A percentile compares a stretch with the other conserved stretches of the same genome.
Evolutionary conservation across 1,284 basidiomycete genomes (phyloP).

Genomic region (Lentinula novae-zelandiae): DNA sequence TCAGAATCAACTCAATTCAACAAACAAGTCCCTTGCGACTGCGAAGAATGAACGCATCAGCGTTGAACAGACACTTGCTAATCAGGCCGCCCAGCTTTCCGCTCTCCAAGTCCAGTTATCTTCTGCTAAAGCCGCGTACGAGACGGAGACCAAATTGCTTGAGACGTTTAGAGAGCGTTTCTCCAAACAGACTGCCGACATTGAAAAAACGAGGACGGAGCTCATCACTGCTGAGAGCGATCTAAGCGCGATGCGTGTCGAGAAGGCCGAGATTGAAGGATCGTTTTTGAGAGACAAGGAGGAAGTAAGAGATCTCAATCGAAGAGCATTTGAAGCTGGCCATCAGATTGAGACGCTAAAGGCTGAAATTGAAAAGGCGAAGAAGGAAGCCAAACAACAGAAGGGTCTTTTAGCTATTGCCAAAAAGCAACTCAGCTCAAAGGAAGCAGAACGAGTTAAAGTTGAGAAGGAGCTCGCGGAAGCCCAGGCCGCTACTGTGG

Average conservation of each 20-base stretch:
- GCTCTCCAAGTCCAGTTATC: slow-evolving; percentile 73
- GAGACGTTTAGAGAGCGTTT: slow-evolving; percentile 72
- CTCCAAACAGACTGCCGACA: slow-evolving; percentile 68
- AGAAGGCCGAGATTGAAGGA: slow-evolving; percentile 93
- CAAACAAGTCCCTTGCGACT: slow-evolving; percentile 63
- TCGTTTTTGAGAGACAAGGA: slow-evolving; percentile 90
- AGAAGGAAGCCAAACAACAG: slow-evolving; percentile 94
- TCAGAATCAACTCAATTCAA: slow-evolving; percentile 83
- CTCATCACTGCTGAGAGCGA: slow-evolving; percentile 92
- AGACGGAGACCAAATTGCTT: slow-evolving; percentile 79
- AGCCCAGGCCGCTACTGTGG: slow-evolving; percentile 49
- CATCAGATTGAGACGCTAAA: slow-evolving; percentile 74
- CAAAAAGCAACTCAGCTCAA: slow-evolving; percentile 88
- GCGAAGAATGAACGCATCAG: slow-evolving; percentile 55
- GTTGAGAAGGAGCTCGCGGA: slow-evolving; percentile 72
- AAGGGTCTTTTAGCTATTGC: slow-evolving; percentile 93
- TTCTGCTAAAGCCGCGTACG: slow-evolving; percentile 77
- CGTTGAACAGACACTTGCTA: slow-evolving; percentile 55
- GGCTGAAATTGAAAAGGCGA: slow-evolving; percentile 80
- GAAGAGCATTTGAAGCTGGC: slow-evolving; percentile 78
- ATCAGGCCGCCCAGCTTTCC: slow-evolving; percentile 68
- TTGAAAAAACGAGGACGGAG: slow-evolving; percentile 76
- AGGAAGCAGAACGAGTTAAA: slow-evolving; percentile 76
- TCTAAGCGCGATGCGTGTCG: slow-evolving; percentile 82
- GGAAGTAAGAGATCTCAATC: slow-evolving; percentile 85